phyloP scores from a whole-genome alignment of 129 eudicot genomes.

The Logfia minima region DNA sequence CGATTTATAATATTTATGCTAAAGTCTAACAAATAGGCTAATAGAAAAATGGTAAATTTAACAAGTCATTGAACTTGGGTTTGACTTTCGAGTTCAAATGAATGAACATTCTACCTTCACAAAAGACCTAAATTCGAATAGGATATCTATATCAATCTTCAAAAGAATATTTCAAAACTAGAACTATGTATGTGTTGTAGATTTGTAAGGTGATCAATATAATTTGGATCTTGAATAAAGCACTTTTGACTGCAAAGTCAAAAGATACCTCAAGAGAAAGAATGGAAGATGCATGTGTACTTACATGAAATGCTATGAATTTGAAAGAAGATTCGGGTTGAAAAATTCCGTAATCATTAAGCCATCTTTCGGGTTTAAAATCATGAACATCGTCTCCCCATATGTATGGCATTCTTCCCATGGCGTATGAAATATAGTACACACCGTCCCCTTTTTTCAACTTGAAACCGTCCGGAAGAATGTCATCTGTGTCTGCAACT shows the following conservation, averaged over 20 bases:
- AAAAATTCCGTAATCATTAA: constrained; percentile 50
- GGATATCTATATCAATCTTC: background rate
- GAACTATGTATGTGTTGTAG: background rate
- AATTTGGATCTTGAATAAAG: background rate
- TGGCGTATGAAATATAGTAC: constrained; percentile 67
- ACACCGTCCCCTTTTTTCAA: constrained; percentile 78
- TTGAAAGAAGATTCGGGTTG: constrained; percentile 34
- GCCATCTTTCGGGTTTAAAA: constrained; percentile 69
- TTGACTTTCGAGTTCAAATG: background rate
- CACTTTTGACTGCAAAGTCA: constrained; percentile 13
- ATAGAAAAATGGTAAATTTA: no score
- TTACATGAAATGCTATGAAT: constrained; percentile 63
- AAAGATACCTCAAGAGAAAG: background rate
- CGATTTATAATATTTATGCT: no score
- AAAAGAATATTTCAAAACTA: background rate
- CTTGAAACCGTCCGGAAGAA: constrained; percentile 75
- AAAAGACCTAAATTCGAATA: background rate
- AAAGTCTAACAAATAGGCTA: no score
- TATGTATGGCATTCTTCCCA: constrained; percentile 76
- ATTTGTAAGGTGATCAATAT: background rate
- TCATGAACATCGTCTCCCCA: constrained; percentile 87
- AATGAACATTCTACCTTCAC: background rate
- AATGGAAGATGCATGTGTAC: background rate
- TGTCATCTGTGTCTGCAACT: constrained; percentile 65
- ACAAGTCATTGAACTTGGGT: no score